Base-by-base conservation (phyloP, 345 rosid genomes). In the Lumnitzera littorea region DNA sequence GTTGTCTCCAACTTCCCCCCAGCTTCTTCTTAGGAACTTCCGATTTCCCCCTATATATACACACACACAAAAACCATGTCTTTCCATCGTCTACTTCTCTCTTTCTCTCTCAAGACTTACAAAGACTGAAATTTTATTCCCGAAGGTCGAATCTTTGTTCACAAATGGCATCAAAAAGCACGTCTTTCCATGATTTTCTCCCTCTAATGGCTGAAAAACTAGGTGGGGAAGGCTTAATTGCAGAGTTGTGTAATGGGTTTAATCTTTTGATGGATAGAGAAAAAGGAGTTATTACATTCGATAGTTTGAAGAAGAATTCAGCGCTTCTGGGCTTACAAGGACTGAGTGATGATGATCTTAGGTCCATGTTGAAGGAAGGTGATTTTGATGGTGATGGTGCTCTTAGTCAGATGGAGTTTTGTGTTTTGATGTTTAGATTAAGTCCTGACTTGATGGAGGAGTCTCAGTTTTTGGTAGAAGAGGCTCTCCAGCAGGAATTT, bases 371-470 rank as follows among this genome's bases (percentile, higher is more conserved):
- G 57, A 68, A 63, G 60, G 91, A 89, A 76, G 95, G 96, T 3
- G 96, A 86, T 62, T 71, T 78, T 46, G 95, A 89, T 57, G 73
- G 95, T 0, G 95, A 89, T 53, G 91, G 91, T 2, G 88, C 79
- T 11, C 81, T 89, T 53, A 89, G 62, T 67, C 95, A 87, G 82
- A 87, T 84, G 96, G 95, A 89, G 86, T 89, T 89, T 58, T 89
- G 95, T 67, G 95, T 89, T n/a, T 73, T 89, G 70, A 89, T 89
- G 95, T 84, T 89, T 60, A 76, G 95, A 75, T 76, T 89, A 62
- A 87, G 96, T 52, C 95, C 95, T 57, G 88, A 84, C 14, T 65
- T 86, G 75, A 89, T 89, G 96, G 89, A 83, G 41, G 91, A 88
- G 55, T 89, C 96, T 11, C 68, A 69, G 60, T 76, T 65, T 62